A percentile compares a stretch with the other conserved stretches of the same genome.
Evolutionary conservation across 768 basidiomycete species (phyloP).

Genomic region (Podaxis mareebaensis): DNA sequence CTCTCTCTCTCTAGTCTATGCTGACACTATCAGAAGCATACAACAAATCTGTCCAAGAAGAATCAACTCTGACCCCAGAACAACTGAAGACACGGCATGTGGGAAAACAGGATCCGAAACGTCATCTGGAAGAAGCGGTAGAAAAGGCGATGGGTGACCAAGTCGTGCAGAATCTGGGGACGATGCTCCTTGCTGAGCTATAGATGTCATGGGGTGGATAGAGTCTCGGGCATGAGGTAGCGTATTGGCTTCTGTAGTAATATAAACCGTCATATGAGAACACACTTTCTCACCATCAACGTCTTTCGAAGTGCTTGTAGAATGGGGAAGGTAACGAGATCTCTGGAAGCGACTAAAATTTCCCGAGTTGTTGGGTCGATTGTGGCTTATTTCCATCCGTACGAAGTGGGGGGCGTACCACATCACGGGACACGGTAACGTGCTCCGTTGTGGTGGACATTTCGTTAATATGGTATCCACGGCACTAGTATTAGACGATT

Average conservation of each 20-base stretch:
- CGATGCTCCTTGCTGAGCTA: slow-evolving; percentile 91
- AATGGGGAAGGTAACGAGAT: not conserved
- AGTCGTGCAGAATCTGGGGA: slow-evolving; percentile 92
- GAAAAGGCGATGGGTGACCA: slow-evolving; percentile 99
- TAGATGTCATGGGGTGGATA: slow-evolving; percentile 11
- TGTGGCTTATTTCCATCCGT: slow-evolving; percentile 2
- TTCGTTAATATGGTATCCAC: not conserved
- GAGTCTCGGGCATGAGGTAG: slow-evolving; percentile 6
- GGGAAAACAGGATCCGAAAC: slow-evolving; percentile 97
- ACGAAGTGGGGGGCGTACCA: not conserved
- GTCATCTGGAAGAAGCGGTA: slow-evolving; percentile 95
- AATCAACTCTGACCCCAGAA: slow-evolving; percentile 90
- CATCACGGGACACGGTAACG: slow-evolving; percentile 5
- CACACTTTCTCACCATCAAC: slow-evolving; percentile 13
- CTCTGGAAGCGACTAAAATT: not conserved
- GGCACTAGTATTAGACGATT: not conserved
- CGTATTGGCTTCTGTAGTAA: slow-evolving; percentile 20
- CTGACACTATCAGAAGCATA: slow-evolving; percentile 89
- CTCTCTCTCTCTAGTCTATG: slow-evolving; percentile 68
- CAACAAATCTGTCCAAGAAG: slow-evolving; percentile 98
- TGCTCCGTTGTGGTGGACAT: not conserved
- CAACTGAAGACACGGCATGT: slow-evolving; percentile 97
- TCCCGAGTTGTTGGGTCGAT: not conserved
- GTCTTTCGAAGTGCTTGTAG: not conserved
- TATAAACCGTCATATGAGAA: slow-evolving; percentile 18